Evolutionary conservation across 1,139 yeast species (phyloP), one percentile per base, ranked within the genome.

Genomic region (Tardiomyces blankii): DNA sequence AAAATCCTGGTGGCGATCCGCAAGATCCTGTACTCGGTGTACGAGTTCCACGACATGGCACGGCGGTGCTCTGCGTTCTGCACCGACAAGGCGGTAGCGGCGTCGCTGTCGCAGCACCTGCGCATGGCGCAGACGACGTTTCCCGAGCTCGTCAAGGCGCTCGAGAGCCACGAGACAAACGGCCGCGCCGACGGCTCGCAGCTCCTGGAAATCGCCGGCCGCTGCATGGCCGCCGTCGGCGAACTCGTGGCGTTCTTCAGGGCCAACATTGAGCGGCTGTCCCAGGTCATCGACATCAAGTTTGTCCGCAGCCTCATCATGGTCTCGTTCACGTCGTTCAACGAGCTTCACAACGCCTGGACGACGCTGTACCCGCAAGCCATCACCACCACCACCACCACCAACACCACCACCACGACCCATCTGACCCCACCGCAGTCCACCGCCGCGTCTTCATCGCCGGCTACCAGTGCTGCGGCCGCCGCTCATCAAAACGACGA

Each of bases 291-390:
- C 13, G 93, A 84, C 59, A 71, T 81, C 23, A 77, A 85, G 53
- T 82, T 80, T 55, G 71, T 85, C 6, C 70, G 96, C 52, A 74
- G 86, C 73, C 72, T 85, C 40, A 78, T 84, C 50, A 72, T 87
- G 59, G 75, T 87, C 2, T 60, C 86, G 12, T 78, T 75, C 59
- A 87, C 93, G 14, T 75, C 93, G 1, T 77, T 86, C 51, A 75
- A 78, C 48, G 97, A 89, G 61, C 66, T 88, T 42, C 73, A 74
- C 53, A 84, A 86, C 59, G 83, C 94, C 0, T 83, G 84, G 72
- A 70, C 70, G 51, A 65, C 78, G 1, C 58, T 82, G 27, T 64
- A 70, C 0, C 77, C 54, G 21, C 39, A 18, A 13, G n/a, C n/a
- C n/a, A n/a, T n/a, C n/a, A n/a, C n/a, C n/a, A n/a, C n/a, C n/a